Percentiles rank a stretch among this genome's conserved stretches.
Conservation (phyloP, 331 rosid species). For the Erythrophleum ivorense region DNA sequence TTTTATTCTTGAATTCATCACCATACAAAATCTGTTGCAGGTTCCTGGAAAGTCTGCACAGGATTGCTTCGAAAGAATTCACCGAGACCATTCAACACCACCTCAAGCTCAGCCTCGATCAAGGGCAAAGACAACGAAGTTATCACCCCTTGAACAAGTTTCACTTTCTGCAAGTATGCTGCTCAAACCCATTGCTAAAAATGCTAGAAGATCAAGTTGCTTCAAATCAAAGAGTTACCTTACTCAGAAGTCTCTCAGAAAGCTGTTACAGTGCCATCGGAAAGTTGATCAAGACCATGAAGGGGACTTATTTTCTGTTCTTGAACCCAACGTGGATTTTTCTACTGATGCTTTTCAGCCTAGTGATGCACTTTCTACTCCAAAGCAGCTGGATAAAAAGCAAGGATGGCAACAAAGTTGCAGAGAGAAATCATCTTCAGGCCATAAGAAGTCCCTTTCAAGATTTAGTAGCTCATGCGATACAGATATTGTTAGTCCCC, state of each 20-base stretch:
- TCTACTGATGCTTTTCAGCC: slow-evolving; percentile 50
- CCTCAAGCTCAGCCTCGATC: slow-evolving; percentile 64
- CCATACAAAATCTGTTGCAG: slow-evolving; percentile 52
- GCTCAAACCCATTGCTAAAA: slow-evolving; percentile 53
- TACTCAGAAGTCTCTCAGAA: slow-evolving; percentile 60
- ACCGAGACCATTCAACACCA: slow-evolving; percentile 67
- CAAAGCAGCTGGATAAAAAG: slow-evolving; percentile 52
- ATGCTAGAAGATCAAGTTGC: slow-evolving; percentile 46
- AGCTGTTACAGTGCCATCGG: slow-evolving; percentile 49
- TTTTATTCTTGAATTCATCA: slow-evolving; percentile 25
- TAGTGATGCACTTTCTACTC: slow-evolving; percentile 56
- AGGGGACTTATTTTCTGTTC: slow-evolving; percentile 80
- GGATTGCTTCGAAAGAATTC: slow-evolving; percentile 88
- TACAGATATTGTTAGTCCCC: slow-evolving; percentile 70
- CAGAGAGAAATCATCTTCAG: slow-evolving; percentile 56
- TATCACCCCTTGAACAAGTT: slow-evolving; percentile 54
- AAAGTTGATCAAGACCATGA: slow-evolving; percentile 49
- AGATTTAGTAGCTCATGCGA: slow-evolving; percentile 54
- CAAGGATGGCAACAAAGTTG: slow-evolving; percentile 48
- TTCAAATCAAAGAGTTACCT: slow-evolving; percentile 53
- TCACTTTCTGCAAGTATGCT: slow-evolving; percentile 72
- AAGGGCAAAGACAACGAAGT: slow-evolving; percentile 57
- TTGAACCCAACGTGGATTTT: slow-evolving; percentile 66
- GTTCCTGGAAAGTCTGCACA: slow-evolving; percentile 92
- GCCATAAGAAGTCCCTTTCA: slow-evolving; percentile 58